phyloP scores from a whole-genome alignment of 805 yeast species.

The Kodamaea restingae region DNA sequence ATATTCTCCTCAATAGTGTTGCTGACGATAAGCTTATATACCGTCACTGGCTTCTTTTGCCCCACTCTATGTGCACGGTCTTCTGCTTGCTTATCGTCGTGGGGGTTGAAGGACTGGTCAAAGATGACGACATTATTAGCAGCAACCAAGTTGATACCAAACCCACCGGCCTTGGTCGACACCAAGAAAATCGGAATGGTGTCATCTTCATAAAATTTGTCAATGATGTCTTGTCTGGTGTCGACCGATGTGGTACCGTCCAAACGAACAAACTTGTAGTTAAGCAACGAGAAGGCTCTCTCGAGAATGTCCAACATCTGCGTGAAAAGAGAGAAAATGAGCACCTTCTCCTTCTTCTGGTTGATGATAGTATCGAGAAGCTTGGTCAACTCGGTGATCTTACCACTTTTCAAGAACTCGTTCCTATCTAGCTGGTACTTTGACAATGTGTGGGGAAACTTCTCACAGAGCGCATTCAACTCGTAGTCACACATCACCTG shows the following conservation, averaged over 20 bases:
- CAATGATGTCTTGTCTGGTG: conserved; percentile 86
- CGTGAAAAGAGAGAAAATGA: conserved; percentile 88
- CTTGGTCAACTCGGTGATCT: conserved; percentile 53
- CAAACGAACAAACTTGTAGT: conserved; percentile 71
- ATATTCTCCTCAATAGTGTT: conserved; percentile 89
- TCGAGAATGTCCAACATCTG: conserved; percentile 89
- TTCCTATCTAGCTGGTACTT: conserved; percentile 49
- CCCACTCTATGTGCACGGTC: conserved; percentile 98
- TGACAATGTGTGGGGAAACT: conserved; percentile 64
- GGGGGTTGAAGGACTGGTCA: conserved; percentile 96
- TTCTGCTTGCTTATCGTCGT: conserved; percentile 97
- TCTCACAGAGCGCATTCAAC: conserved; percentile 66
- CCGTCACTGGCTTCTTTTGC: conserved; percentile 78
- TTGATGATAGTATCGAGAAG: conserved; percentile 55
- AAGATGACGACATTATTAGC: conserved; percentile 89
- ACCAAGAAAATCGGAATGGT: conserved; percentile 80
- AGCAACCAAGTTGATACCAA: conserved; percentile 93
- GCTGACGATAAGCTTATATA: conserved; percentile 66
- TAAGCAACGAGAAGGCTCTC: conserved; percentile 57
- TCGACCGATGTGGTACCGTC: conserved; percentile 96
- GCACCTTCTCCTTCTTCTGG: conserved; percentile 59
- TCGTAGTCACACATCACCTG: conserved; percentile 91
- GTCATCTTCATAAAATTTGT: conserved; percentile 77
- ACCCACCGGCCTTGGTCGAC: conserved; percentile 97
- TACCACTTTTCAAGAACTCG: conserved; percentile 69